Evolutionary conservation across 2,329 filamentous ascomycete genomes (phyloP), one percentile per base, ranked within the genome.

Genomic region (Hymenoscyphus fraxineus): DNA sequence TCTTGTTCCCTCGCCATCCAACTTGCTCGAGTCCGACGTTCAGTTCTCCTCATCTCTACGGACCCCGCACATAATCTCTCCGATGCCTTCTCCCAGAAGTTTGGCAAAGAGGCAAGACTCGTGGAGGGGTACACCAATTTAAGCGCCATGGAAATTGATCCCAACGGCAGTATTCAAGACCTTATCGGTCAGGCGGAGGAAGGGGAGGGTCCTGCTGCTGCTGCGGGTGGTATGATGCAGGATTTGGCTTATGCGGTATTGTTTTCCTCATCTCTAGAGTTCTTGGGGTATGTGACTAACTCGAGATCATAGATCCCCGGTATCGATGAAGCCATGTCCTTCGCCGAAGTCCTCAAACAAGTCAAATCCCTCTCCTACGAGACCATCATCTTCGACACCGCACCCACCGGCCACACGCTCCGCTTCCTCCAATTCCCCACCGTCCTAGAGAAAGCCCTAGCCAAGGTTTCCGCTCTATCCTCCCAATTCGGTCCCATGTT

Each of bases 251-350:
- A 98, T 79, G 93, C 92, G 70, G 93, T 96, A 80, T 67, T 67
- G 88, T 80, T 22, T 63, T 54, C 62, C 9, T 27, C 6, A 47
- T 31, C 12, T 12, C 10, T 13, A 22, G 19, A 12, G 1, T 54
- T 12, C 12, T 7, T 55, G 31, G 15, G 10, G 32, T n/a, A 51
- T 10, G n/a, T 60, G 59, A 59, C 38, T 47, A 32, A 19, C 5
- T 22, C 6, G 10, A 60, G 47, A 60, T 13, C n/a, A 13, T 72
- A 96, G 92, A 99, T 99, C 68, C 95, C 95, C 19, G 95, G 95
- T 80, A 96, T 99, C 68, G 95, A 99, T 77, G 95, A 99, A 80
- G 95, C 95, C 78, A 99, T 99, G 95, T 97, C 93, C 64, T 99
- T 99, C 76, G 95, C 95, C 77, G 95, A 99, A 81, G 95, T 99